Percentiles rank a stretch among this genome's conserved stretches.
phyloP scores from a whole-genome alignment of 2,329 filamentous ascomycete genomes.

The Penicillium sp. region DNA sequence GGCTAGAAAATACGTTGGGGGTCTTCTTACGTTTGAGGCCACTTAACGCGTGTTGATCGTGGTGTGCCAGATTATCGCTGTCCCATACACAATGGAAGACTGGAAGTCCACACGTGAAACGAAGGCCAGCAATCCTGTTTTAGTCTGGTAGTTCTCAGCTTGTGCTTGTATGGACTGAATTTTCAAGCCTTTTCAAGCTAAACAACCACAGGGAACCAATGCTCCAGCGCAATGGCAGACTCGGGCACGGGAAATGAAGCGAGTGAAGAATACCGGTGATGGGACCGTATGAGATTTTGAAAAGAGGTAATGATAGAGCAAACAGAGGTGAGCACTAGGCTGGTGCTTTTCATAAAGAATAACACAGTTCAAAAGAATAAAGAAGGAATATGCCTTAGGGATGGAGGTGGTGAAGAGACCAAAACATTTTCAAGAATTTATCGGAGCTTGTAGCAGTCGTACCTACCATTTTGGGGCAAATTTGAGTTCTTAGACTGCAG shows the following conservation, averaged over 20 bases:
- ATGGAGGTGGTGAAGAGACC: background rate
- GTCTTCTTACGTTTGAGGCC: background rate
- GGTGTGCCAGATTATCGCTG: background rate
- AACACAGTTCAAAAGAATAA: conserved; percentile 4
- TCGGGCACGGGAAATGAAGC: conserved; percentile 2
- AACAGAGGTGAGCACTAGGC: background rate
- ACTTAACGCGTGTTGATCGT: no score
- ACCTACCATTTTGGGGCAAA: conserved; percentile 4
- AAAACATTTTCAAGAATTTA: background rate
- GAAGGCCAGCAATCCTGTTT: background rate
- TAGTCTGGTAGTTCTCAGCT: no score
- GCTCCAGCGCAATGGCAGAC: background rate
- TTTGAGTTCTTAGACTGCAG: no score
- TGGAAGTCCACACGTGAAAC: background rate
- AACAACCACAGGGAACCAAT: conserved; percentile 2
- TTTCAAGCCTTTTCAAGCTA: background rate
- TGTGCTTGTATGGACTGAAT: background rate
- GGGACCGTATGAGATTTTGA: background rate
- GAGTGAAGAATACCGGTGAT: conserved; percentile 2
- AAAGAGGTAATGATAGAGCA: background rate
- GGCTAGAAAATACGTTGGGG: background rate
- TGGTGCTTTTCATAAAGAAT: background rate
- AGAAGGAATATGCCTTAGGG: conserved; percentile 4
- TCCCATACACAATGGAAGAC: background rate
- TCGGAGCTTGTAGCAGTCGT: background rate